These are phyloP conservation scores for Aspergillus hiratsukae DNA, from an alignment of 2,329 filamentous ascomycete genomes.

Conservation along the genomic window DNA sequence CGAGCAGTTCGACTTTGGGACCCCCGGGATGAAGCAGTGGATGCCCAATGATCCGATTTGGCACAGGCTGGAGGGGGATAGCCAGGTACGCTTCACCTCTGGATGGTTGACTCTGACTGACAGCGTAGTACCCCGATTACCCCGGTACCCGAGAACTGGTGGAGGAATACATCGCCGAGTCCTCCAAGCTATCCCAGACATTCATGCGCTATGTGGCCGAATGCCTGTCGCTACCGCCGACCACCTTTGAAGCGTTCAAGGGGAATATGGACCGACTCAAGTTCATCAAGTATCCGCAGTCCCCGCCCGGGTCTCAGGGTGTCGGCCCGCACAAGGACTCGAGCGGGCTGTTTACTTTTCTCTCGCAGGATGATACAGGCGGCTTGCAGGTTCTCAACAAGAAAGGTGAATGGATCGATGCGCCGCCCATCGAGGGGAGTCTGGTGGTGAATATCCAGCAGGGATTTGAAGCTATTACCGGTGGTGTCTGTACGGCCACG, in stretches of 20 bases:
- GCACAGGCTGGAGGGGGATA: constrained; percentile 34
- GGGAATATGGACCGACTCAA: constrained; percentile 51
- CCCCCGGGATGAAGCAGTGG: constrained; percentile 26
- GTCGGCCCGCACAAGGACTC: constrained; percentile 57
- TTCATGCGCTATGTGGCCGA: constrained; percentile 57
- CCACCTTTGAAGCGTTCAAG: constrained; percentile 49
- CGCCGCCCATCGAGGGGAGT: constrained; percentile 39
- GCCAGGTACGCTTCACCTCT: constrained; percentile 17
- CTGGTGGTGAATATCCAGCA: constrained; percentile 49
- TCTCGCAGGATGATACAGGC: constrained; percentile 41
- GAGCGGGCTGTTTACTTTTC: constrained; percentile 41
- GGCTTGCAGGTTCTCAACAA: constrained; percentile 47
- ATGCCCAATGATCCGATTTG: constrained; percentile 41
- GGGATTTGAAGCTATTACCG: constrained; percentile 54
- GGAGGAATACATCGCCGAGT: constrained; percentile 50
- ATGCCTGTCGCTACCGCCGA: constrained; percentile 44
- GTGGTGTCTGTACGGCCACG: constrained; percentile 48
- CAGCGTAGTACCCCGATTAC: constrained; percentile 22
- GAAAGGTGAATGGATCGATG: constrained; percentile 43
- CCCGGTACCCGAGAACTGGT: constrained; percentile 22
- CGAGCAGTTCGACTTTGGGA: constrained; percentile 44
- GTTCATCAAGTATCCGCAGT: constrained; percentile 52
- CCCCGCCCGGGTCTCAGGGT: constrained; percentile 42
- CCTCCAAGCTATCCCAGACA: constrained; percentile 44
- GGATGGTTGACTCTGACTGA: neutral